Evolutionary conservation across 2,329 filamentous ascomycete genomes (phyloP).

Genomic region (Acephala macrosclerotiorum): DNA sequence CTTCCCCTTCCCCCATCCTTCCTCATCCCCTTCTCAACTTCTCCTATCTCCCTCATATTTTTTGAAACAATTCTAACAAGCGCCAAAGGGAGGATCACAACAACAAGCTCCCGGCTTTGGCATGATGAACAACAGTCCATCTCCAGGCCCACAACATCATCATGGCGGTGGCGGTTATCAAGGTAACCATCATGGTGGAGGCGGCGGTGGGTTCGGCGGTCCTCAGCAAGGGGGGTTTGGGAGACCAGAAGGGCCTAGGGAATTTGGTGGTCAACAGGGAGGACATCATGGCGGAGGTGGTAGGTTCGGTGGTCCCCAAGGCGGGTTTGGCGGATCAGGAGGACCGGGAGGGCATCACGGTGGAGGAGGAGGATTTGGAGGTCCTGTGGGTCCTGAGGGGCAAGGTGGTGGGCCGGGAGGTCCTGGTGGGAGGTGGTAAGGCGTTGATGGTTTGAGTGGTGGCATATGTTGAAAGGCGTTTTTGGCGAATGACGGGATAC

Average conservation of each 20-base stretch:
- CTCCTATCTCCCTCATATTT: no score
- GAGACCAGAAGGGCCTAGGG: not conserved
- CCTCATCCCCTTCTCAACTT: no score
- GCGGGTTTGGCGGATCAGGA: constrained; percentile 8
- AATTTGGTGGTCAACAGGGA: constrained; percentile 6
- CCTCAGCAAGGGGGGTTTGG: not conserved
- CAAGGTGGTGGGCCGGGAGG: not conserved
- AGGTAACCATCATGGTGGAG: not conserved
- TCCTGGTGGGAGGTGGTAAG: not conserved
- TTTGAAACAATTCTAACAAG: no score
- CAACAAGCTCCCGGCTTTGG: not conserved
- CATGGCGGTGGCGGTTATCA: no score
- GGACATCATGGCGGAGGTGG: not conserved
- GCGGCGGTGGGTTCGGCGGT: not conserved
- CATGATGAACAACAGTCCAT: not conserved
- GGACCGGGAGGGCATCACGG: constrained; percentile 5
- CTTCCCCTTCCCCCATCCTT: not conserved
- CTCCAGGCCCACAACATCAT: not conserved
- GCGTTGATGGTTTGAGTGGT: not conserved
- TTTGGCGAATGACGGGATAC: no score
- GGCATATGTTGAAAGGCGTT: not conserved
- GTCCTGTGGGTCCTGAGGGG: not conserved
- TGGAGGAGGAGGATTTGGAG: constrained; percentile 10
- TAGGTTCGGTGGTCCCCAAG: not conserved
- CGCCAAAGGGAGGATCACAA: not conserved